Base-by-base conservation (phyloP, 257 asterid genomes). In the Penstemon eatonii region DNA sequence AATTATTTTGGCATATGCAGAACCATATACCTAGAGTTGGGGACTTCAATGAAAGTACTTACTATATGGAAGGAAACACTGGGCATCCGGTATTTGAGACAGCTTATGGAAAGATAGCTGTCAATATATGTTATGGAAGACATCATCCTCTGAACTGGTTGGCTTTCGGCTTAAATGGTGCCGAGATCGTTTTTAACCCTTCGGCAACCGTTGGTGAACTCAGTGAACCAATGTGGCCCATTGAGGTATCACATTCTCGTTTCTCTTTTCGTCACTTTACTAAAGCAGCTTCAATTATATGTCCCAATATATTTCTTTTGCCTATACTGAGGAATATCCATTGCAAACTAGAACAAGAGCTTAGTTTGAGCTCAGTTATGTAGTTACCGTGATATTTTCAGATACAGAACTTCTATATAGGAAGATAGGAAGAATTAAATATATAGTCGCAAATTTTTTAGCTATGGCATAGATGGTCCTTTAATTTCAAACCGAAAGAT, bases 211-310 rank as follows among this genome's bases (percentile, higher is more conserved):
- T 93, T 41, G 98, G 97, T 56, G 98, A 90, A 75, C 97, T 93
- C 76, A 93, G 98, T 44, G 98, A 93, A 86, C 97, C 98, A 42
- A 93, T 93, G 98, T 93, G 98, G 98, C 90, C 98, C 72, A 81
- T 93, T 25, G 98, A 93, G 98, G 98, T 93, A 82, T 55, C 66
- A 4, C 52, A 66, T 57, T 58, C 8, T 13, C 58, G 5, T 37
- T 33, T 42, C 38, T 39, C 3, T 47, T 53, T 13, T 40, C 19
- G 38, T 60, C 12, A 18, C 13, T 33, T 4, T 65, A 7, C 2
- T 47, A 25, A 25, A 25, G 33, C 43, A n/a, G n/a, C 57, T 54
- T 51, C 51, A 11, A 12, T 37, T 12, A 39, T 54, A n/a, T 15
- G 4, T 11, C 13, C 53, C 44, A n/a, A 5, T n/a, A 37, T 51